Base-by-base conservation (phyloP, 2,329 filamentous ascomycete genomes). In the Coniella vitis region DNA sequence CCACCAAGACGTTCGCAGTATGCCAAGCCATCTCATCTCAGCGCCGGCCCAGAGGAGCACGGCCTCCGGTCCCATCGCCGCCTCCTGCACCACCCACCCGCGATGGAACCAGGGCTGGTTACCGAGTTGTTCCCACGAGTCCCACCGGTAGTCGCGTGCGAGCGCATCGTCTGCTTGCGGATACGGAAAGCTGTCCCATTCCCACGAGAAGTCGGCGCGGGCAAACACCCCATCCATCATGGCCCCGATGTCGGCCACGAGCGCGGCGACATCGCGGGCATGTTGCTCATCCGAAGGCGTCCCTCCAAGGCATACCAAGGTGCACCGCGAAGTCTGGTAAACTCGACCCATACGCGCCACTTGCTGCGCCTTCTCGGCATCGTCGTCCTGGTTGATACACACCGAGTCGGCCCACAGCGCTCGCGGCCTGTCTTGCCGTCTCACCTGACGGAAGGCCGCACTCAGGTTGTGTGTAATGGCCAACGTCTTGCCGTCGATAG, bases 71-170 rank as follows among this genome's bases (percentile, higher is more conserved):
- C 40, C 35, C 19, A 49, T 32, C 19, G 40, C 47, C 34, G 41
- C 47, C 32, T 49, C 40, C 14, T 49, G 47, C 25, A 49, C 47
- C 19, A 49, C 47, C 47, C 40, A 49, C 10, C 47, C 40, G 19
- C 47, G 47, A 0, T 2, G 0, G 17, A 49, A 49, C 35, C 41
- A 49, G 8, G 40, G 17, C 12, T 39, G 34, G 3, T 3, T 3
- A 17, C 3, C 13, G n/a, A 49, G 14, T 21, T 22, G 10, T 1
- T 1, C 1, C 22, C 22, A 45, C 2, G 35, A 45, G 3, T 19
- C 8, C 40, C 47, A 49, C 17, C 47, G 19, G 3, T 1, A 0
- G 9, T 36, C 40, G 8, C 9, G 7, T 16, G 45, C 4, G 7
- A 49, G 22, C 7, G 47, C 13, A 13, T 45, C 25, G 16, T 35